These are phyloP conservation scores for Colletotrichum noveboracense DNA, from an alignment of 2,329 filamentous ascomycete species.

Conservation along the genomic window DNA sequence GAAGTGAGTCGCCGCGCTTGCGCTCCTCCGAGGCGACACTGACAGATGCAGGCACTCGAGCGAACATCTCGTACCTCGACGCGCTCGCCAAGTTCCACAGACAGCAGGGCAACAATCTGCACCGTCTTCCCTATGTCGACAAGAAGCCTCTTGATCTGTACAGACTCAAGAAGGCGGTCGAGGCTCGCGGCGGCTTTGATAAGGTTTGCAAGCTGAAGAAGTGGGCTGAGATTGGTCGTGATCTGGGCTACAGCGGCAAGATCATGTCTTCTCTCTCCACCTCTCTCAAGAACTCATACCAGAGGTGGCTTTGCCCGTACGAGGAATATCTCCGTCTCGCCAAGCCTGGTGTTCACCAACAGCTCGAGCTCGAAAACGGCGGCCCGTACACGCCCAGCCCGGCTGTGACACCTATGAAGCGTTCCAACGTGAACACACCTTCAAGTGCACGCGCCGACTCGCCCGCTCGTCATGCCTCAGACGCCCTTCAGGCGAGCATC, in stretches of 20 bases:
- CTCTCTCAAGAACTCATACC: constrained; percentile 96
- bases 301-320: constrained; percentile 95
- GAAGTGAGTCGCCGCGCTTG: constrained; percentile 67
- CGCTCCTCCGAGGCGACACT: constrained; percentile 29
- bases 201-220: constrained; percentile 98
- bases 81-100: constrained; percentile 96
- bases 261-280: constrained; percentile 99
- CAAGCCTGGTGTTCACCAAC: constrained; percentile 95
- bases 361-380: constrained; percentile 90
- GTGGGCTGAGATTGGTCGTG: constrained; percentile 97
- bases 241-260: constrained; percentile 97
- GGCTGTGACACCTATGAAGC: constrained; percentile 73
- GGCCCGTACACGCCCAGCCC: constrained; percentile 84
- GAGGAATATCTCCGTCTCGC: constrained; percentile 91
- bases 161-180: constrained; percentile 95
- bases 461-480: constrained; percentile 64
- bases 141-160: constrained; percentile 96
- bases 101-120: constrained; percentile 92
- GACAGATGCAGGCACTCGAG: constrained; percentile 76
- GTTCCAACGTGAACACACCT: constrained; percentile 64
- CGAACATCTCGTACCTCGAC: constrained; percentile 95
- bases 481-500: constrained; percentile 55
- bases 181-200: constrained; percentile 92
- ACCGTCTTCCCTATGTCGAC: constrained; percentile 93
- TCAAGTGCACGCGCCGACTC: constrained; percentile 67